A percentile compares a stretch with the other conserved stretches of the same genome.
Evolutionary conservation across 2,329 filamentous ascomycete genomes (phyloP).

Genomic region (Stagonosporopsis rhizophila): DNA sequence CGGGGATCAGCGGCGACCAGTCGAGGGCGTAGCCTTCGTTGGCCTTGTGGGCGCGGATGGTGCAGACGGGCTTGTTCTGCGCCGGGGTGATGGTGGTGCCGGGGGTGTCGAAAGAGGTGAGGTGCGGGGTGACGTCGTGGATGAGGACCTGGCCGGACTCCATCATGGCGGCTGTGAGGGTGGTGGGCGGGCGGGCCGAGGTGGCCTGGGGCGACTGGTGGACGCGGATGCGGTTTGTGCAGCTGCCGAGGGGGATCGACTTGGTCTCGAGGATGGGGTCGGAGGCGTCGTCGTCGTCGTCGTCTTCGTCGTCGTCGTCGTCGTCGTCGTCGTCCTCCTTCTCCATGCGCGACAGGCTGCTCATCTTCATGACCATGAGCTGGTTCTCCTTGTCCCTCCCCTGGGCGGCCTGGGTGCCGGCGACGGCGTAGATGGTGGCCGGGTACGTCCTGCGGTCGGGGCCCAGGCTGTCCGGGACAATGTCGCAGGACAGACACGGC

Average conservation of each 20-base stretch:
- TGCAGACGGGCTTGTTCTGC: constrained; percentile 87
- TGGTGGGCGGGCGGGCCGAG: constrained; percentile 75
- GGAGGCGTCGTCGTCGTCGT: constrained; percentile 72
- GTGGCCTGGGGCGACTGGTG: constrained; percentile 80
- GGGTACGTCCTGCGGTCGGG: constrained; percentile 93
- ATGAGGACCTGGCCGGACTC: constrained; percentile 89
- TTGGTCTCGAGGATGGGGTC: constrained; percentile 95
- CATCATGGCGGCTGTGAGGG: constrained; percentile 89
- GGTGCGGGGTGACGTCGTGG: constrained; percentile 90
- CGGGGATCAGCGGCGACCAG: constrained; percentile 84
- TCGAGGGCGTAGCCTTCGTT: constrained; percentile 93
- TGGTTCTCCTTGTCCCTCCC: constrained; percentile 83
- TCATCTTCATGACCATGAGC: constrained; percentile 95
- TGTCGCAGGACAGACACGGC: constrained; percentile 96
- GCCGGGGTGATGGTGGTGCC: constrained; percentile 79
- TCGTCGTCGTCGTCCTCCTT: constrained; percentile 74
- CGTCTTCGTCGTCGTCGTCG: constrained; percentile 69
- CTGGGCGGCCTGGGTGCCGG: constrained; percentile 88
- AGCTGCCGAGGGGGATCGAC: constrained; percentile 82
- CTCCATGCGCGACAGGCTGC: constrained; percentile 87
- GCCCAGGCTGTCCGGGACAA: constrained; percentile 84
- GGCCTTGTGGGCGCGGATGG: constrained; percentile 86
- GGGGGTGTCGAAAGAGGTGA: constrained; percentile 87
- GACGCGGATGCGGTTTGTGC: constrained; percentile 90
- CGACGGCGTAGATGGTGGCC: constrained; percentile 91